A percentile compares a stretch with the other conserved stretches of the same genome.
Evolutionary conservation across 805 yeast species (phyloP).

Genomic region (Lipomyces chichibuensis): DNA sequence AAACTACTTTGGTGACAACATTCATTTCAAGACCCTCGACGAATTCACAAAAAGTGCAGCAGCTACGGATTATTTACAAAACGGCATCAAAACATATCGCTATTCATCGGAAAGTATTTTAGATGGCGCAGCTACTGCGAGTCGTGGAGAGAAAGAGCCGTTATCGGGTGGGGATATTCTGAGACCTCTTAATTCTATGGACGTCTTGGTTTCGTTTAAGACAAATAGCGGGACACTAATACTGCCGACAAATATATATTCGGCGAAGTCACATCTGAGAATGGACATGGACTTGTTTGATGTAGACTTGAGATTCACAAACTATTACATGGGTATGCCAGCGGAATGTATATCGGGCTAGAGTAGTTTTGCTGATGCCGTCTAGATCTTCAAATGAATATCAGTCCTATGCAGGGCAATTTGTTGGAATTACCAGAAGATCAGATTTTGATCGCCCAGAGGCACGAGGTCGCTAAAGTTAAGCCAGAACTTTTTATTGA

Average conservation of each 20-base stretch:
- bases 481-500: conserved; percentile 57
- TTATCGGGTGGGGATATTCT: background rate
- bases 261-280: conserved; percentile 61
- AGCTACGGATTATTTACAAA: background rate
- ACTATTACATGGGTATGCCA: conserved; percentile 76
- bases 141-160: background rate
- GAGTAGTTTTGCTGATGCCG: conserved; percentile 10
- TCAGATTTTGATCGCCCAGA: conserved; percentile 38
- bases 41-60: conserved; percentile 59
- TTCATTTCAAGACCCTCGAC: conserved; percentile 82
- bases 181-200: conserved; percentile 42
- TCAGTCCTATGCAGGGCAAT: conserved; percentile 54
- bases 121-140: background rate
- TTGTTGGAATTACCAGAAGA: conserved; percentile 43
- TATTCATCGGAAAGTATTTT: background rate
- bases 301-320: conserved; percentile 81
- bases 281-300: conserved; percentile 67
- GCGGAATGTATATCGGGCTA: background rate
- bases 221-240: conserved; percentile 71
- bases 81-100: background rate
- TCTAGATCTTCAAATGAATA: conserved; percentile 66
- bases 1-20: conserved; percentile 86
- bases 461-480: conserved; percentile 11
- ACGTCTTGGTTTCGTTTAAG: conserved; percentile 70
- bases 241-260: conserved; percentile 73